A percentile compares a stretch with the other conserved stretches of the same genome.
Conservation (phyloP, 2,329 filamentous ascomycete genomes). For the Diplocarpon rosae region DNA sequence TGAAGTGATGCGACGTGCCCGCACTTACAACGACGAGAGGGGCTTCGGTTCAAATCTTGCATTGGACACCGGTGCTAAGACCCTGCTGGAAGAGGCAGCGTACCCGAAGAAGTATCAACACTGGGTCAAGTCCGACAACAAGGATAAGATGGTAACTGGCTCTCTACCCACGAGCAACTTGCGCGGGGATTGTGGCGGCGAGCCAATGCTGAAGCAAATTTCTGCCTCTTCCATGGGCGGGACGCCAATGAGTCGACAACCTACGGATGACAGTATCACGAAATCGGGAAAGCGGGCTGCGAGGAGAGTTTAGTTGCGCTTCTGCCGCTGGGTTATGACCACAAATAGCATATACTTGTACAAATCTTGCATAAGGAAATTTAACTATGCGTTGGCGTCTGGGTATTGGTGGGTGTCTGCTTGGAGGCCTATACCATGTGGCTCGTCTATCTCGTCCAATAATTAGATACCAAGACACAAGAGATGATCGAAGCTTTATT, state of each 20-base stretch:
- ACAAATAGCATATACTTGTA: no score
- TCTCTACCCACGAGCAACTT: conserved; percentile 6
- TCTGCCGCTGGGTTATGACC: neutral
- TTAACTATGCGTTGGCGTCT: no score
- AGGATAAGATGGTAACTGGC: conserved; percentile 3
- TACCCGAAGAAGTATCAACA: conserved; percentile 11
- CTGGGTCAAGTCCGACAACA: conserved; percentile 12
- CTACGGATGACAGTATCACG: conserved; percentile 9
- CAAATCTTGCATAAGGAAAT: no score
- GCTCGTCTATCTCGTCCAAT: no score
- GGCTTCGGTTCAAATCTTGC: conserved; percentile 25
- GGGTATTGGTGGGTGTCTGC: no score
- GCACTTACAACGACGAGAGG: conserved; percentile 23
- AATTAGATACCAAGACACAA: no score
- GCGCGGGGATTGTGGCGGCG: conserved; percentile 12
- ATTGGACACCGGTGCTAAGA: conserved; percentile 20
- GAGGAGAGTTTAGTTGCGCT: neutral
- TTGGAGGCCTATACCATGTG: no score
- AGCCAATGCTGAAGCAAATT: conserved; percentile 12
- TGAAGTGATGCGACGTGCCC: conserved; percentile 22
- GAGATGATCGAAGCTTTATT: no score
- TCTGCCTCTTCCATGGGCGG: conserved; percentile 8
- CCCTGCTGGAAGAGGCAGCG: conserved; percentile 18
- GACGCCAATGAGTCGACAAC: conserved; percentile 6
- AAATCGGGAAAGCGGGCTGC: conserved; percentile 1